Evolutionary conservation across 805 yeast species (phyloP).

Genomic region (Zygosaccharomyces siamensis): DNA sequence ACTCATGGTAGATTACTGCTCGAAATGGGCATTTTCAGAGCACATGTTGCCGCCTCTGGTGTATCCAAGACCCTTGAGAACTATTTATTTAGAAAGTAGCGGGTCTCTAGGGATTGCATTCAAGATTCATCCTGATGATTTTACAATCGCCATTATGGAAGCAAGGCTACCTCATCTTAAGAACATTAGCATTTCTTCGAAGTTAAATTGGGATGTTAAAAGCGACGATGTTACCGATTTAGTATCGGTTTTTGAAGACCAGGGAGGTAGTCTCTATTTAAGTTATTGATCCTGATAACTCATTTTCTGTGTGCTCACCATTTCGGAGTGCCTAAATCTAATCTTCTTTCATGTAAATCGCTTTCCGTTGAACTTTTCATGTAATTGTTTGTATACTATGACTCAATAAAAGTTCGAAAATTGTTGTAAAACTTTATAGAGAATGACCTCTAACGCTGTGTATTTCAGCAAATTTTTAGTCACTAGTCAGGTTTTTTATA

Average conservation of each 20-base stretch:
- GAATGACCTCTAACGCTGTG: constrained; percentile 12
- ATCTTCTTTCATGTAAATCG: neutral
- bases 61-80: constrained; percentile 40
- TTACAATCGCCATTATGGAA: constrained; percentile 79
- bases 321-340: neutral
- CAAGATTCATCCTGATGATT: constrained; percentile 81
- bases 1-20: constrained; percentile 73
- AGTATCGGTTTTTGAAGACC: constrained; percentile 63
- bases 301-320: neutral
- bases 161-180: constrained; percentile 65
- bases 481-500: constrained; percentile 35
- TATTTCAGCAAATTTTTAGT: constrained; percentile 34
- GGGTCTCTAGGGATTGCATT: constrained; percentile 82
- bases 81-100: constrained; percentile 71
- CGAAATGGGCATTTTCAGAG: constrained; percentile 47
- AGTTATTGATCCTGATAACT: constrained; percentile 32
- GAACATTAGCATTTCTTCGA: constrained; percentile 61
- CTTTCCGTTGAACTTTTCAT: constrained; percentile 1
- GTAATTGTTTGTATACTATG: neutral
- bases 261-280: constrained; percentile 70
- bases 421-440: neutral
- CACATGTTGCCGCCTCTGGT: constrained; percentile 37
- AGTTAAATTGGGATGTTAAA: constrained; percentile 79
- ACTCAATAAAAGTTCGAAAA: neutral
- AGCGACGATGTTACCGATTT: constrained; percentile 59